Percentiles rank a stretch among this genome's conserved stretches.
Conservation (phyloP, 768 basidiomycete species). For the Hygrocybe coccinea region DNA sequence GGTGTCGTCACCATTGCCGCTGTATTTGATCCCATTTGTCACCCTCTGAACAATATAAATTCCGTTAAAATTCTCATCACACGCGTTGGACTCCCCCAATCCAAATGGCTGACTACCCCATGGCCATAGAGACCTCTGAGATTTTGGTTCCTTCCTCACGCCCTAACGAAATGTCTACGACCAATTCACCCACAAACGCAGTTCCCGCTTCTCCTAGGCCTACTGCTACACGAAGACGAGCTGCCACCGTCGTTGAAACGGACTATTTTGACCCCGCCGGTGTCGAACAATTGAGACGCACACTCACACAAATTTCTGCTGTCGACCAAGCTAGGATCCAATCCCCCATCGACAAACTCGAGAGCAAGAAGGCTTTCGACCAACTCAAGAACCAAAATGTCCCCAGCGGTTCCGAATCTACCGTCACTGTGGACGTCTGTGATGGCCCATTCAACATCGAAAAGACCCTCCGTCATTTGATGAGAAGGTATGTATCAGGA, state of each 20-base stretch:
- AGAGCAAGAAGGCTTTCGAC: background rate
- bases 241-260: slow-evolving; percentile 24
- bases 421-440: slow-evolving; percentile 15
- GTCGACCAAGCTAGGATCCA: background rate
- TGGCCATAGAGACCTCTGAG: no score
- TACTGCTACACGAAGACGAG: no score
- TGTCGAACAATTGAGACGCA: slow-evolving; percentile 27
- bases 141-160: no score
- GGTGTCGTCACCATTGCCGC: no score
- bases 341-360: background rate
- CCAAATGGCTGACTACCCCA: no score
- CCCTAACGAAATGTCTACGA: no score
- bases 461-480: slow-evolving; percentile 25
- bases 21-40: background rate
- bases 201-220: no score
- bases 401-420: slow-evolving; percentile 14
- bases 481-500: slow-evolving; percentile 20
- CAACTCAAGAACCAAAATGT: background rate
- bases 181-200: no score
- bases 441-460: slow-evolving; percentile 30
- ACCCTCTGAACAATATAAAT: no score
- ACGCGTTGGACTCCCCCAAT: no score
- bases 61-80: no score
- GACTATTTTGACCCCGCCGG: slow-evolving; percentile 47
- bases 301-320: slow-evolving; percentile 12